Base-by-base conservation (phyloP, 176 grass and related monocot species). In the Alopecurus myosuroides region DNA sequence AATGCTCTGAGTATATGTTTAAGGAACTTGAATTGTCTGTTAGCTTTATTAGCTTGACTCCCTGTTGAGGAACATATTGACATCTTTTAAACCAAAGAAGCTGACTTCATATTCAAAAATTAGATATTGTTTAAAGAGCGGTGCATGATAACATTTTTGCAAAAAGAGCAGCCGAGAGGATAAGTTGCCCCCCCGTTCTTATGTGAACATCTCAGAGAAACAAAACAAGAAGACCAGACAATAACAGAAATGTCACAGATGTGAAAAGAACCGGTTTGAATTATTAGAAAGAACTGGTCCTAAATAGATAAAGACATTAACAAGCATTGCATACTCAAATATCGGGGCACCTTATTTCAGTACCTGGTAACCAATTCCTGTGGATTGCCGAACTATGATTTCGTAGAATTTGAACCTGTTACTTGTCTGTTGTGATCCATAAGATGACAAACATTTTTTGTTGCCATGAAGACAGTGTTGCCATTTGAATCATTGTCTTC, bases 1-100 rank as follows among this genome's bases (percentile, higher is more conserved):
- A 98, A 94, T 88, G 92, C 95, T 79, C 64, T 90, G 74, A 98
- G 60, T 82, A 95, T 68, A 86, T 93, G 85, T 87, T 92, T 98
- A 49, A 98, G 89, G 76, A 89, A 65, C 90, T 88, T 88, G 76
- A 90, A 91, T 91, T 98, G 91, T 74, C 57, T 79, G 79, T 91
- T 93, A 70, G 84, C 86, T 62, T 55, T 85, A 74, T 80, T 69
- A 86, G 82, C 75, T 90, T 91, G 89, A 60, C 39, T 71, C 78
- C 85, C 95, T 98, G 91, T 81, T 78, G 34, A 79, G 75, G 85
- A 84, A 84, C 44, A 86, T 73, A 51, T 20, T 28, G 1, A 56
- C 19, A 55, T 49, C 74, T 36, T 85, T 11, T 30, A 80, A 76
- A 18, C 36, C 7, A 34, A 65, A n/a, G 30, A 74, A 28, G 35